A percentile compares a stretch with the other conserved stretches of the same genome.
These are phyloP conservation scores for Sporisorium exsertum DNA, from an alignment of 1,284 basidiomycete species.

Conservation along the genomic window DNA sequence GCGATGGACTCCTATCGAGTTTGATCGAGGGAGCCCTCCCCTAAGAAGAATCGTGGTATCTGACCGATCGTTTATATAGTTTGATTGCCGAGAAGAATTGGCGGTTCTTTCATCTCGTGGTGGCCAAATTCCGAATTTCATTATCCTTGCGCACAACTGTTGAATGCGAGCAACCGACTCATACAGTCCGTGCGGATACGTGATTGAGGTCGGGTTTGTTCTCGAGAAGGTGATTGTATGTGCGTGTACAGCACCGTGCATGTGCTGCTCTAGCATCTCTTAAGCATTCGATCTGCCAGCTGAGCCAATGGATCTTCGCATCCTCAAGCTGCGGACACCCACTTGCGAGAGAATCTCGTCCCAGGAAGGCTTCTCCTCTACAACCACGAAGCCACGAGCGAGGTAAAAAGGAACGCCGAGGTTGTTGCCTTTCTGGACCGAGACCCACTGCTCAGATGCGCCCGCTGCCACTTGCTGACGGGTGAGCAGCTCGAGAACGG, in stretches of 20 bases:
- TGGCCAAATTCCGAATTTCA: too few relatives aligned
- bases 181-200: too few relatives aligned
- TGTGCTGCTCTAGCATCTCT: neutral
- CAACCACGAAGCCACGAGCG: neutral
- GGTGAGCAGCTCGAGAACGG: neutral
- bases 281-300: neutral
- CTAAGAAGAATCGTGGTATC: neutral
- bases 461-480: neutral
- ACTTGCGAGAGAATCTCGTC: neutral
- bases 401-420: neutral
- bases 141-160: too few relatives aligned
- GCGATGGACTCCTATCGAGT: constrained; percentile 35
- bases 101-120: too few relatives aligned
- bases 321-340: neutral
- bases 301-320: neutral
- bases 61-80: too few relatives aligned
- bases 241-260: too few relatives aligned
- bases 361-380: neutral
- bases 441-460: neutral
- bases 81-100: too few relatives aligned
- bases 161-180: too few relatives aligned
- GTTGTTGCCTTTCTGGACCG: neutral
- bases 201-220: too few relatives aligned
- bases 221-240: too few relatives aligned
- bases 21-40: neutral